Percentiles rank a stretch among this genome's conserved stretches.
Evolutionary conservation across 1,139 yeast genomes (phyloP).

Genomic region (Debaryomyces nepalensis): DNA sequence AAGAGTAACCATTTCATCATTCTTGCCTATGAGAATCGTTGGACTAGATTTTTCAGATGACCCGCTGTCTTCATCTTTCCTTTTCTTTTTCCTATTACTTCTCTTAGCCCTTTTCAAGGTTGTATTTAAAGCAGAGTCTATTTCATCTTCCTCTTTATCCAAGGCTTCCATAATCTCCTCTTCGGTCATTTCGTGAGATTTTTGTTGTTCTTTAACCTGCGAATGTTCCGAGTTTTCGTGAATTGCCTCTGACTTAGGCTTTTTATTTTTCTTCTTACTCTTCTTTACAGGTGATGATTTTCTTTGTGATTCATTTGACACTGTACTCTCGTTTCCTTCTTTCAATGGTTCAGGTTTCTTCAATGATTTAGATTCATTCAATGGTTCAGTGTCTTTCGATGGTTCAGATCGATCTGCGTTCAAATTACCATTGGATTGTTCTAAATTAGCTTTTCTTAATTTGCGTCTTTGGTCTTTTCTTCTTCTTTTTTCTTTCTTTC

Average conservation of each 20-base stretch:
- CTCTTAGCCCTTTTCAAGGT: neutral
- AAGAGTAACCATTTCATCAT: conserved; percentile 13
- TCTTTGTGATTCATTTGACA: neutral
- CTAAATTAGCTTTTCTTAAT: conserved; percentile 6
- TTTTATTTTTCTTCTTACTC: conserved; percentile 7
- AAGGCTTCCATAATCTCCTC: conserved; percentile 7
- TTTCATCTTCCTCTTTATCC: conserved; percentile 4
- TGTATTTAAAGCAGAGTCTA: conserved; percentile 3
- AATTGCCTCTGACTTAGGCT: neutral
- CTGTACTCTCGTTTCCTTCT: conserved; percentile 1
- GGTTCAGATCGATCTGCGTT: neutral
- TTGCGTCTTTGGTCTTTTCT: conserved; percentile 11
- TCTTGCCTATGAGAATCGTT: conserved; percentile 12
- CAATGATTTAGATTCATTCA: too few species aligned
- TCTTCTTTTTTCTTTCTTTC: conserved; percentile 10
- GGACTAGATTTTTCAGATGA: neutral
- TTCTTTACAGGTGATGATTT: neutral
- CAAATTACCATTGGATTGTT: conserved; percentile 7
- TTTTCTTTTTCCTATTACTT: conserved; percentile 2
- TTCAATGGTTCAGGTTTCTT: neutral
- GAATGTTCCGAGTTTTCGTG: too few species aligned
- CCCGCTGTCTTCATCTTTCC: neutral
- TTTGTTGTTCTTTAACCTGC: neutral
- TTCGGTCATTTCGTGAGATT: conserved; percentile 5
- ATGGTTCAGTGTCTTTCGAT: too few species aligned